Evolutionary conservation across 495 filamentous ascomycete species (phyloP), one percentile per base, ranked within the genome.

Genomic region (Hypoxylon trugodes): DNA sequence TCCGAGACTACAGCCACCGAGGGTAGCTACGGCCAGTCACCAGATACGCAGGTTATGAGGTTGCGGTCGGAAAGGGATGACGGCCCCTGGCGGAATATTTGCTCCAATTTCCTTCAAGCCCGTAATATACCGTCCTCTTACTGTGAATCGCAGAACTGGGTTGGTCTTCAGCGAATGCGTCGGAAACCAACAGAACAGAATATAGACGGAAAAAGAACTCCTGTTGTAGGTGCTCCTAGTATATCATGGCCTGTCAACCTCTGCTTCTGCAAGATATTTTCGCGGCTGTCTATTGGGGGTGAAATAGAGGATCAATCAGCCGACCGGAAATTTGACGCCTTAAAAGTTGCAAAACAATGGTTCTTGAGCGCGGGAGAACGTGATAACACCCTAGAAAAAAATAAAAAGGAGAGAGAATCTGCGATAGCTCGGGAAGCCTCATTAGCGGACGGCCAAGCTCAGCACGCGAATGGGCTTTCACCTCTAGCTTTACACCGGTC

Each of bases 301-400:
- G 70, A 70, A 45, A n/a, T 53, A 41, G 61, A 64, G 10, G 68
- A 70, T 12, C 49, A 33, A n/a, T 43, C 55, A 1, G 16, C 33
- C n/a, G 59, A 70, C 1, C 73, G 65, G 7, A 66, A 65, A 18
- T 69, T 76, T 33, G 88, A 94, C 69, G 88, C 89, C 16, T 66
- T 96, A 22, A 76, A 80, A 8, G 82, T 84, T 62, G 90, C 89
- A 2, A 86, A 91, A 73, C 73, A 78, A 18, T 97, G 93, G 93
- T 84, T 82, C 64, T 49, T 76, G 61, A 70, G 74, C 32, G 69
- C 79, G 37, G 67, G 74, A 1, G 78, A 84, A 24, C 70, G 84
- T 49, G 82, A 84, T 28, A 79, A 76, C 37, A 59, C 68, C 2
- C 59, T 82, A 2, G 54, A 72, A 21, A 76, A 76, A 49, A 83